Evolutionary conservation across 1,284 basidiomycete species (phyloP).

Genomic region (Rhodotorula sp.): DNA sequence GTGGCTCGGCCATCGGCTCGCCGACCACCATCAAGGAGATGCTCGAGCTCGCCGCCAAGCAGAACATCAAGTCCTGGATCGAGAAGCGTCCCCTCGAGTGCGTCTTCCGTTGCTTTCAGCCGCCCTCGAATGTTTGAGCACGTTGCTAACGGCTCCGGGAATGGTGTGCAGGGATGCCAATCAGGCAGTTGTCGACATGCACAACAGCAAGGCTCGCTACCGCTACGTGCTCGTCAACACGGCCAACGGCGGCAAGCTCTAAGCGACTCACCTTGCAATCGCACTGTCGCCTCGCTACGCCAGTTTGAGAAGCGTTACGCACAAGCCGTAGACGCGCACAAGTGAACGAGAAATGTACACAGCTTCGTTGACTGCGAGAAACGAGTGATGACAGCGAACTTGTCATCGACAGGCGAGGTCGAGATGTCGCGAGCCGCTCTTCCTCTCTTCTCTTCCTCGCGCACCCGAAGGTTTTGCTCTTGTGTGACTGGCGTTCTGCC

Average conservation of each 20-base stretch:
- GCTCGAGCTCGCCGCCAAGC: slow-evolving; percentile 50
- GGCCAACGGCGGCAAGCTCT: slow-evolving; percentile 48
- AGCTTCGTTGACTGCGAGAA: no score
- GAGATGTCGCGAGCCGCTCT: no score
- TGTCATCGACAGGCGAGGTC: no score
- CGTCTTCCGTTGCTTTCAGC: background rate
- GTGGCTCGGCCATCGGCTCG: slow-evolving; percentile 49
- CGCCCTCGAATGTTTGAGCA: background rate
- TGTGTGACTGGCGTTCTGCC: no score
- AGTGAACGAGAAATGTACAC: no score
- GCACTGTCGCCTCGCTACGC: background rate
- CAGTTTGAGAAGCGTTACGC: background rate
- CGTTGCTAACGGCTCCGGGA: background rate
- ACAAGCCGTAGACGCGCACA: no score
- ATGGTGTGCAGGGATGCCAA: slow-evolving; percentile 38
- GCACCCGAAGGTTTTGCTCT: no score
- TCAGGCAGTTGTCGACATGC: slow-evolving; percentile 52
- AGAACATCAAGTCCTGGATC: slow-evolving; percentile 52
- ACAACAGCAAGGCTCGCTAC: slow-evolving; percentile 38
- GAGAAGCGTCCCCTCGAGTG: slow-evolving; percentile 53
- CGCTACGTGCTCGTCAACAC: slow-evolving; percentile 56
- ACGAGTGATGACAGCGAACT: no score
- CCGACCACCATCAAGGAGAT: slow-evolving; percentile 52
- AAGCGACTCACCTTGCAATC: background rate
- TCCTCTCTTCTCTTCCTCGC: no score